A percentile compares a stretch with the other conserved stretches of the same genome.
These are phyloP conservation scores for Alternaria postmessia DNA, from an alignment of 2,329 filamentous ascomycete species.

Conservation along the genomic window DNA sequence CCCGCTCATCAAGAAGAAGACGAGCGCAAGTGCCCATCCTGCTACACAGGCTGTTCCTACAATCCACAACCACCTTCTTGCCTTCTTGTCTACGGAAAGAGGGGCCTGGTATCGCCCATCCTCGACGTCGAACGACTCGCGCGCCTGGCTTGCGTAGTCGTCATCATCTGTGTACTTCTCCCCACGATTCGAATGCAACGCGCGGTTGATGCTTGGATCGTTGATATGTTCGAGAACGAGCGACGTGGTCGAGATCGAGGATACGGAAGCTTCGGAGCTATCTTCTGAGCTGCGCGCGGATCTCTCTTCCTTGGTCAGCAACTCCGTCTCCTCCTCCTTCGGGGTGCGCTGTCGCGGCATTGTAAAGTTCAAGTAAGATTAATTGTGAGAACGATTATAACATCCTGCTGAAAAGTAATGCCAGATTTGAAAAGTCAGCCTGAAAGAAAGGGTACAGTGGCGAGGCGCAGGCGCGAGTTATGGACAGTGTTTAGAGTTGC, in stretches of 20 bases:
- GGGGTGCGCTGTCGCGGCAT: constrained; percentile 48
- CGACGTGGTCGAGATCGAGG: constrained; percentile 84
- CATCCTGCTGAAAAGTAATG: constrained; percentile 23
- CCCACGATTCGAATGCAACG: constrained; percentile 36
- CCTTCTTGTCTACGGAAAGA: constrained; percentile 69
- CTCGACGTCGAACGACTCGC: constrained; percentile 60
- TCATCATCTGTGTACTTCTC: constrained; percentile 52
- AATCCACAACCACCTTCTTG: constrained; percentile 70
- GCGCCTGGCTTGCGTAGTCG: constrained; percentile 56
- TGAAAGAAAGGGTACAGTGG: constrained; percentile 3
- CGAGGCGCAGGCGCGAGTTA: constrained; percentile 13
- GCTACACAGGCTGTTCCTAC: constrained; percentile 67
- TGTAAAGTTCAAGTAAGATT: constrained; percentile 15
- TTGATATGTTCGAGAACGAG: constrained; percentile 80
- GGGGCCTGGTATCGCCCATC: constrained; percentile 56
- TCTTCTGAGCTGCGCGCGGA: constrained; percentile 46
- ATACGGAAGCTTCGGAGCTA: constrained; percentile 64
- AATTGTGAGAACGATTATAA: constrained; percentile 7
- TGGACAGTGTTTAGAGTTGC: constrained; percentile 25
- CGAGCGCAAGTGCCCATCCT: constrained; percentile 73
- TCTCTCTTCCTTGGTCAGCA: constrained; percentile 50
- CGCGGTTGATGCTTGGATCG: constrained; percentile 57
- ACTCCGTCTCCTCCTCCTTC: constrained; percentile 57
- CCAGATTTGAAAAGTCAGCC: background rate
- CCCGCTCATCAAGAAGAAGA: constrained; percentile 71